phyloP scores from a whole-genome alignment of 2,329 filamentous ascomycete species.

The Clarireedia monteithiana region DNA sequence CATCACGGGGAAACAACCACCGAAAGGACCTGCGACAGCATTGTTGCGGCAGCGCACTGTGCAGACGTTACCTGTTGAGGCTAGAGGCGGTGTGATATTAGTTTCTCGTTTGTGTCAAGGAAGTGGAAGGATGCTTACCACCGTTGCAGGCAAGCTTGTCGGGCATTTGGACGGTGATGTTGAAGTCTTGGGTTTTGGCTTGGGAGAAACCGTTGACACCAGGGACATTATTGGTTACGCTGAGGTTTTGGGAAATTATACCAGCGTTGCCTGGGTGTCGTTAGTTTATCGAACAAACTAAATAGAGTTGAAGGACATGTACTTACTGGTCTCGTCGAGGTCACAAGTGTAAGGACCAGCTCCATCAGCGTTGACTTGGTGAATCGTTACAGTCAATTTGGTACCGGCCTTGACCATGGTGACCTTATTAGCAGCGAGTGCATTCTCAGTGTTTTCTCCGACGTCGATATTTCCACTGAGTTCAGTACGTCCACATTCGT shows the following conservation, averaged over 20 bases:
- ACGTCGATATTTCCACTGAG: slow-evolving; percentile 54
- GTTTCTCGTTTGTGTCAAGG: background rate
- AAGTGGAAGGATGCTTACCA: slow-evolving; percentile 31
- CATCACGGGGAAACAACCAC: slow-evolving; percentile 50
- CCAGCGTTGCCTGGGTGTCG: slow-evolving; percentile 27
- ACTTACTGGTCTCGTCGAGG: slow-evolving; percentile 37
- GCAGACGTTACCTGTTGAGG: slow-evolving; percentile 45
- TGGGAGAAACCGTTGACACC: slow-evolving; percentile 50
- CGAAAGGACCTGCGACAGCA: slow-evolving; percentile 48
- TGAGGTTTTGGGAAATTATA: slow-evolving; percentile 39
- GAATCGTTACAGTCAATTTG: slow-evolving; percentile 41
- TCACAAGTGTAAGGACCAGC: slow-evolving; percentile 50
- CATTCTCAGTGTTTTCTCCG: slow-evolving; percentile 46
- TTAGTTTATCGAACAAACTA: background rate
- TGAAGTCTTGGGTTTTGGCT: slow-evolving; percentile 35
- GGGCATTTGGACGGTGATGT: slow-evolving; percentile 48
- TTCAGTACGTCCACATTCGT: slow-evolving; percentile 56
- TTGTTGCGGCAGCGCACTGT: slow-evolving; percentile 53
- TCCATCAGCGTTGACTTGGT: slow-evolving; percentile 47
- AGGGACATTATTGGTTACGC: slow-evolving; percentile 51
- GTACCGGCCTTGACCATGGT: slow-evolving; percentile 42
- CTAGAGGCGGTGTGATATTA: background rate
- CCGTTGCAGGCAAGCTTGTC: slow-evolving; percentile 41
- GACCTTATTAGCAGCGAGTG: slow-evolving; percentile 37
- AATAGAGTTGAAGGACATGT: background rate